These are phyloP conservation scores for Globisporangium nodosum DNA, from an alignment of 352 stramenopile species.

Conservation along the genomic window DNA sequence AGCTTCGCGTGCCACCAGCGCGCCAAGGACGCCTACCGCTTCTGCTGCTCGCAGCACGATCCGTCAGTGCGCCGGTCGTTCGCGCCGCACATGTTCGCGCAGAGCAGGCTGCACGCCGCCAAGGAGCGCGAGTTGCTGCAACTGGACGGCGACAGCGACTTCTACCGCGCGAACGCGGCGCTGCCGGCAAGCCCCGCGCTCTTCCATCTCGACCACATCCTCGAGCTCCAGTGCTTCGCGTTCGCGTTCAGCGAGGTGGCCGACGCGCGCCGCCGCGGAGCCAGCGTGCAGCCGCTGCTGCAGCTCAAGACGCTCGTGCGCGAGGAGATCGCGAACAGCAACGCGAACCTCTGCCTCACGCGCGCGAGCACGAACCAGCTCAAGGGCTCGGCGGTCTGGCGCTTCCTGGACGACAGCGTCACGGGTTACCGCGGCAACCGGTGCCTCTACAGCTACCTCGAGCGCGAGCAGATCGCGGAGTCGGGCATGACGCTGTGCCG, in stretches of 20 bases:
- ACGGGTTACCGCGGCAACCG: slow-evolving; percentile 21
- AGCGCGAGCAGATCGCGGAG: background rate
- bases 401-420: slow-evolving; percentile 34
- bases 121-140: slow-evolving; percentile 22
- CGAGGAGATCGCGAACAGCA: slow-evolving; percentile 25
- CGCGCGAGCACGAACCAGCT: slow-evolving; percentile 36
- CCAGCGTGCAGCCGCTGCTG: slow-evolving; percentile 12
- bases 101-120: slow-evolving; percentile 15
- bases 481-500: background rate
- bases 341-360: slow-evolving; percentile 38
- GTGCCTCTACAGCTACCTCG: slow-evolving; percentile 2
- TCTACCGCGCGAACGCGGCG: slow-evolving; percentile 32
- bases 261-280: background rate
- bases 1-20: background rate
- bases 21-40: slow-evolving; percentile 23
- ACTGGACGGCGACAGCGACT: slow-evolving; percentile 20
- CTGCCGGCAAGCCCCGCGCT: slow-evolving; percentile 19
- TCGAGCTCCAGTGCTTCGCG: slow-evolving; percentile 44
- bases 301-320: slow-evolving; percentile 21
- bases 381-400: slow-evolving; percentile 30
- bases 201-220: slow-evolving; percentile 36
- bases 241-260: slow-evolving; percentile 17
- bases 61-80: slow-evolving; percentile 15
- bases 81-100: slow-evolving; percentile 28
- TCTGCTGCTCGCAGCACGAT: slow-evolving; percentile 36